phyloP scores from a whole-genome alignment of 306 rosid genomes.

The Casuarina cunninghamiana region DNA sequence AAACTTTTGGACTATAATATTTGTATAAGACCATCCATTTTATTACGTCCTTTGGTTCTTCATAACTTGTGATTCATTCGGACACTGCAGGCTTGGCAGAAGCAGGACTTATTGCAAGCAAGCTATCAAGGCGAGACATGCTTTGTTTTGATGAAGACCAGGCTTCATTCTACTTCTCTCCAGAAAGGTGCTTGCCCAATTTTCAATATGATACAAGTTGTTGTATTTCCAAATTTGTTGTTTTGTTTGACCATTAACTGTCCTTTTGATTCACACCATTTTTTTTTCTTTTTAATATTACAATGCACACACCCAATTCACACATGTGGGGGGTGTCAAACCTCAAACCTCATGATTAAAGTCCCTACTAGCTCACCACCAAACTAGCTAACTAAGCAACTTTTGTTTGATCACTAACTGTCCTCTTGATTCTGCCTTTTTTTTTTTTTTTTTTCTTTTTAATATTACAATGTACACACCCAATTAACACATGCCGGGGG shows the following conservation, averaged over 20 bases:
- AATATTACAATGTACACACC: no score
- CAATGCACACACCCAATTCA: no score
- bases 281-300: no score
- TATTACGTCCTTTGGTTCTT: not conserved
- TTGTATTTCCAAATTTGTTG: not conserved
- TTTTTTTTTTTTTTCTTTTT: no score
- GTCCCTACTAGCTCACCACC: no score
- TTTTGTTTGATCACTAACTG: no score
- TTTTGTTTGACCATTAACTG: not conserved
- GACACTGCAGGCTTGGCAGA: conserved; percentile 88
- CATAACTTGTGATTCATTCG: conserved; percentile 23
- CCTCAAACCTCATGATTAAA: no score
- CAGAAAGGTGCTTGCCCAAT: conserved; percentile 56
- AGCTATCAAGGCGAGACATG: conserved; percentile 76
- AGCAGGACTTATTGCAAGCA: conserved; percentile 96
- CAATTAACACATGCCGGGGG: no score
- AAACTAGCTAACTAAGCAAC: no score
- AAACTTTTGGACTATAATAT: not conserved
- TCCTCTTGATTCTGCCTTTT: no score
- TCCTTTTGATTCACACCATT: not conserved
- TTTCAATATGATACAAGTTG: not conserved
- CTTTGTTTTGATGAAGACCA: conserved; percentile 59
- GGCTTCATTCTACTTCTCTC: conserved; percentile 64
- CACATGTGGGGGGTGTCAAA: no score
- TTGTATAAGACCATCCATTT: not conserved